Evolutionary conservation across 768 basidiomycete genomes (phyloP).

Genomic region (Thelephora ganbajun): DNA sequence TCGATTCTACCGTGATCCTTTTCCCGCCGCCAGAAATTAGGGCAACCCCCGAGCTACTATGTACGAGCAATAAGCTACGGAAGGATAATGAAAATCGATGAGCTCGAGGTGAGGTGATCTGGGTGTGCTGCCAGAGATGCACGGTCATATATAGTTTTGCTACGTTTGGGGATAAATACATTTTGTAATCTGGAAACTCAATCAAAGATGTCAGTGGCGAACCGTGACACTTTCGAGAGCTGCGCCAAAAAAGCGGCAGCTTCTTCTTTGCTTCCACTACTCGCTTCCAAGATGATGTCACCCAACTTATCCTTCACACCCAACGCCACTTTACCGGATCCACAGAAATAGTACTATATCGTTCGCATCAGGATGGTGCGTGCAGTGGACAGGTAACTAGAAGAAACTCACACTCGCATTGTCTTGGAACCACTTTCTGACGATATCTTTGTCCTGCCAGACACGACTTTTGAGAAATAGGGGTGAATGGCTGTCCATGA

Average conservation of each 20-base stretch:
- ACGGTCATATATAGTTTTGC: too few relatives aligned
- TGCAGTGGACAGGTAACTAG: background rate
- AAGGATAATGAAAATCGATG: too few relatives aligned
- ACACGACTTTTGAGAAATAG: slow-evolving; percentile 19
- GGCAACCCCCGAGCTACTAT: too few relatives aligned
- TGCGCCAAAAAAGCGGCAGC: slow-evolving; percentile 17
- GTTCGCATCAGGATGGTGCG: background rate
- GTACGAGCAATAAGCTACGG: too few relatives aligned
- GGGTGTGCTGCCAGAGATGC: too few relatives aligned
- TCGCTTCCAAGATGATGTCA: slow-evolving; percentile 20
- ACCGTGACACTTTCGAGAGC: slow-evolving; percentile 24
- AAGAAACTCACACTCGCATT: slow-evolving; percentile 21
- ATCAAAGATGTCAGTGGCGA: slow-evolving; percentile 33
- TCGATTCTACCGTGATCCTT: too few relatives aligned
- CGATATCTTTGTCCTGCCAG: slow-evolving; percentile 26
- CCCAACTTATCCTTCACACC: slow-evolving; percentile 25
- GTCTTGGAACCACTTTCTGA: slow-evolving; percentile 18
- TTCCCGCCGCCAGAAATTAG: too few relatives aligned
- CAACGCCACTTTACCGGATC: slow-evolving; percentile 23
- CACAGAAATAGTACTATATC: slow-evolving; percentile 30
- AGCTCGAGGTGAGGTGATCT: too few relatives aligned
- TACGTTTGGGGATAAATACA: too few relatives aligned
- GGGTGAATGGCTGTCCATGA: background rate
- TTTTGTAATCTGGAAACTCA: too few relatives aligned
- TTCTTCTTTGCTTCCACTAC: slow-evolving; percentile 4